A percentile compares a stretch with the other conserved stretches of the same genome.
phyloP scores from a whole-genome alignment of 139 green algal genomes.

The Chlamydomonas sp. region DNA sequence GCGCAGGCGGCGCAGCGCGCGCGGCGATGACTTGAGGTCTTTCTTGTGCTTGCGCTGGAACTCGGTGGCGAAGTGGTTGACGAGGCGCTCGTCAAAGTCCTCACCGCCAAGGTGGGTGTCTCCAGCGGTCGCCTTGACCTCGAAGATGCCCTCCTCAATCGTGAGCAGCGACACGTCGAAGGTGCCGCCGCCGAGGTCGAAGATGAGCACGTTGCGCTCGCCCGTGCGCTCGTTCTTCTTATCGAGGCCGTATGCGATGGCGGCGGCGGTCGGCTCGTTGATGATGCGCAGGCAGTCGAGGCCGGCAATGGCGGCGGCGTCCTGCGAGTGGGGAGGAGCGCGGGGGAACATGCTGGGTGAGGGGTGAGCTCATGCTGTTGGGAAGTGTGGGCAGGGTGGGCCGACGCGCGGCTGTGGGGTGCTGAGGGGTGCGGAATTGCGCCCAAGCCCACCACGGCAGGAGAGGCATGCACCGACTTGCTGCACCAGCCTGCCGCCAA shows the following conservation, averaged over 20 bases:
- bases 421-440: too few species aligned
- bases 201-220: constrained; percentile 89
- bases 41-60: constrained; percentile 99
- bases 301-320: constrained; percentile 88
- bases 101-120: constrained; percentile 97
- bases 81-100: constrained; percentile 95
- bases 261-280: constrained; percentile 97
- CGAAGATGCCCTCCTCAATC: constrained; percentile 99
- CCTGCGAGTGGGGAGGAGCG: too few species aligned
- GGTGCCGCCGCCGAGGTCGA: constrained; percentile 90
- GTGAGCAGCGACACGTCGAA: constrained; percentile 96
- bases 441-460: too few species aligned
- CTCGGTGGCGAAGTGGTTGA: constrained; percentile 89
- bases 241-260: constrained; percentile 83
- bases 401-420: too few species aligned
- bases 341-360: too few species aligned
- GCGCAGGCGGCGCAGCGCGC: constrained; percentile 59
- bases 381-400: too few species aligned
- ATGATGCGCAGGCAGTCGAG: constrained; percentile 98
- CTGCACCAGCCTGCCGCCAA: too few species aligned
- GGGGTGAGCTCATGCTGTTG: too few species aligned
- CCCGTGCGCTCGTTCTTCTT: constrained; percentile 53
- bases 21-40: constrained; percentile 70
- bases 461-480: too few species aligned
- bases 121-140: constrained; percentile 95